Conservation (phyloP, 352 stramenopile species). For the Albugo candida region DNA sequence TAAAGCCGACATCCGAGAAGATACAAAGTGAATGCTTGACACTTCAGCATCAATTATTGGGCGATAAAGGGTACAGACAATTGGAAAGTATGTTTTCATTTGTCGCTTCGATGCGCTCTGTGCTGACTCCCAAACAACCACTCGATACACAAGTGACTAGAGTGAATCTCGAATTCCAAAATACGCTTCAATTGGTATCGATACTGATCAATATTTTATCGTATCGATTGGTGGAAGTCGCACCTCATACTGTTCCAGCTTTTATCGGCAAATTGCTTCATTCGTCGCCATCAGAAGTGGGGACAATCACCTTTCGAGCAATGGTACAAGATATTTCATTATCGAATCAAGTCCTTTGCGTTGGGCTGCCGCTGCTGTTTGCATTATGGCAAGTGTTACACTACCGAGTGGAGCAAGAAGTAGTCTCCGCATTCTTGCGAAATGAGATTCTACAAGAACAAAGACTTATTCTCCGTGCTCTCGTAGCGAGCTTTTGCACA, state of each 20-base stretch:
- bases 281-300: not conserved
- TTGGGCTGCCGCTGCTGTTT: conserved; percentile 51
- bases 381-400: conserved; percentile 65
- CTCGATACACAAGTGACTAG: conserved; percentile 13
- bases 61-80: conserved; percentile 77
- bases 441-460: conserved; percentile 36
- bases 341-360: conserved; percentile 40
- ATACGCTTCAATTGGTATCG: conserved; percentile 65
- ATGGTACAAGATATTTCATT: conserved; percentile 29
- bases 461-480: conserved; percentile 29
- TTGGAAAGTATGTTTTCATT: conserved; percentile 76
- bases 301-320: conserved; percentile 13
- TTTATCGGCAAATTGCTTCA: conserved; percentile 32
- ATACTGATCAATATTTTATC: conserved; percentile 70
- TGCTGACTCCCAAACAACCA: conserved; percentile 25
- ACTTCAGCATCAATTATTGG: conserved; percentile 48
- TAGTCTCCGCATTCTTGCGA: conserved; percentile 34
- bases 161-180: conserved; percentile 56
- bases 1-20: conserved; percentile 20
- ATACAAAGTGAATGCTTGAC: conserved; percentile 9
- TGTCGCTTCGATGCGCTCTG: conserved; percentile 54
- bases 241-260: conserved; percentile 18
- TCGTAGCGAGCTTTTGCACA: conserved; percentile 31
- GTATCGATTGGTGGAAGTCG: conserved; percentile 56
- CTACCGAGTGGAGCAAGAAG: conserved; percentile 74